Conservation (phyloP, 2,329 filamentous ascomycete genomes). For the Neoarthrinium moseri region DNA sequence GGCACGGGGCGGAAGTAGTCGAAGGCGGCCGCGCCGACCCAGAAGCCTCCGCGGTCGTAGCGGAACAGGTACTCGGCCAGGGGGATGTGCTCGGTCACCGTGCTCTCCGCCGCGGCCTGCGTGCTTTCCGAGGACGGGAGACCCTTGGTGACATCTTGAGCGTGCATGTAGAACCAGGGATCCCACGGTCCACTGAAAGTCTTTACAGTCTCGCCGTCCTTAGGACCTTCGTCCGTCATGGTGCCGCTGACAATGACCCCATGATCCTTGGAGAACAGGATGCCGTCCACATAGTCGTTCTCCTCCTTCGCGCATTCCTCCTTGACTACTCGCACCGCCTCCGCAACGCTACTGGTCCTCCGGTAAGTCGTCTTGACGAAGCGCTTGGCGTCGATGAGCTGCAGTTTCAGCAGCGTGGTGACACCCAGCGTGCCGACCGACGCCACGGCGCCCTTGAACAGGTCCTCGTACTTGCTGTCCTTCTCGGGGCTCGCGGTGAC, state of each 20-base stretch:
- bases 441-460: constrained; percentile 66
- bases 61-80: constrained; percentile 73
- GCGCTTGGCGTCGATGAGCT: constrained; percentile 56
- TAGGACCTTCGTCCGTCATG: constrained; percentile 53
- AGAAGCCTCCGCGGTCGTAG: constrained; percentile 75
- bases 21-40: constrained; percentile 67
- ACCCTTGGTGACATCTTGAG: constrained; percentile 42
- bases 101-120: constrained; percentile 17
- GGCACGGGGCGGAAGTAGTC: constrained; percentile 64
- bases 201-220: constrained; percentile 20
- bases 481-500: constrained; percentile 43
- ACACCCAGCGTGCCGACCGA: constrained; percentile 68
- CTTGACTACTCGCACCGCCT: constrained; percentile 47
- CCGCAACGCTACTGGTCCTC: constrained; percentile 45
- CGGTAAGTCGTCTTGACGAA: constrained; percentile 65
- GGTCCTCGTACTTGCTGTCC: constrained; percentile 38
- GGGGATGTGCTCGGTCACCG: constrained; percentile 57
- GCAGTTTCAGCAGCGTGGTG: constrained; percentile 65
- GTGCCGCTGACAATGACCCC: constrained; percentile 67
- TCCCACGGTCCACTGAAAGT: constrained; percentile 56
- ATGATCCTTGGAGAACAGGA: constrained; percentile 60
- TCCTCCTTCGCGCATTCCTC: constrained; percentile 40
- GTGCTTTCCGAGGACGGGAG: constrained; percentile 22
- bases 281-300: constrained; percentile 73
- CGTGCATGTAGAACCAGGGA: constrained; percentile 78